phyloP scores from a whole-genome alignment of 352 stramenopile genomes.

The Phytophthora fragariaefolia region DNA sequence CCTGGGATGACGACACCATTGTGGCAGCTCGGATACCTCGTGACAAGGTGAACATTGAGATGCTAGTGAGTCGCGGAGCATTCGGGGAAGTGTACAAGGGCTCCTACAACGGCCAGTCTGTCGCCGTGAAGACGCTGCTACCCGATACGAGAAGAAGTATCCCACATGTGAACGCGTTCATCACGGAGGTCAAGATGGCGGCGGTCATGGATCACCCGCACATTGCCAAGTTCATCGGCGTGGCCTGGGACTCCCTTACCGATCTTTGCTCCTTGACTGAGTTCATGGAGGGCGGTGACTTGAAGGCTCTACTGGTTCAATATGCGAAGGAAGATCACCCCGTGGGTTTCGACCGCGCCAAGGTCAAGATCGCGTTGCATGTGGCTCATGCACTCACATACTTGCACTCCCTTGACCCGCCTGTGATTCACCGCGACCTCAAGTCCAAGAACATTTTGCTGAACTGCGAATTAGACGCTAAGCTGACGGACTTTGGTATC shows the following conservation, averaged over 20 bases:
- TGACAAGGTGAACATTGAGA: conserved; percentile 16
- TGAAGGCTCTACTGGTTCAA: conserved; percentile 5
- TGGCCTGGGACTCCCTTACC: conserved; percentile 23
- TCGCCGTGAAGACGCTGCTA: conserved; percentile 19
- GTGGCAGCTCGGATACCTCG: conserved; percentile 22
- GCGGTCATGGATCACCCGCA: conserved; percentile 21
- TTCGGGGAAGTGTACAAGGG: conserved; percentile 25
- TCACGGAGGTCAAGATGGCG: conserved; percentile 21
- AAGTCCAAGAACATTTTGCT: conserved; percentile 80
- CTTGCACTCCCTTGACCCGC: conserved; percentile 23
- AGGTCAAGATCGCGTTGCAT: conserved; percentile 20
- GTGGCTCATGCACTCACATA: conserved; percentile 27
- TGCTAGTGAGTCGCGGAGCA: conserved; percentile 11
- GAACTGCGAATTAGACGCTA: conserved; percentile 47
- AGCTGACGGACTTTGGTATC: conserved; percentile 64
- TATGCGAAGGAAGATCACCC: conserved; percentile 15
- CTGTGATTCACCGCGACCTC: conserved; percentile 74
- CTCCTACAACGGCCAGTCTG: conserved; percentile 10
- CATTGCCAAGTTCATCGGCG: conserved; percentile 15
- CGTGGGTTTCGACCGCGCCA: conserved; percentile 12
- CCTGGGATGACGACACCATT: conserved; percentile 32
- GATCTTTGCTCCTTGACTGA: conserved; percentile 21
- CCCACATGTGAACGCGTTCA: conserved; percentile 19
- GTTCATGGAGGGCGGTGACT: conserved; percentile 26
- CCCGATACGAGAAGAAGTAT: conserved; percentile 18